Evolutionary conservation across 495 filamentous ascomycete genomes (phyloP).

Genomic region (Cercophora newfieldiana): DNA sequence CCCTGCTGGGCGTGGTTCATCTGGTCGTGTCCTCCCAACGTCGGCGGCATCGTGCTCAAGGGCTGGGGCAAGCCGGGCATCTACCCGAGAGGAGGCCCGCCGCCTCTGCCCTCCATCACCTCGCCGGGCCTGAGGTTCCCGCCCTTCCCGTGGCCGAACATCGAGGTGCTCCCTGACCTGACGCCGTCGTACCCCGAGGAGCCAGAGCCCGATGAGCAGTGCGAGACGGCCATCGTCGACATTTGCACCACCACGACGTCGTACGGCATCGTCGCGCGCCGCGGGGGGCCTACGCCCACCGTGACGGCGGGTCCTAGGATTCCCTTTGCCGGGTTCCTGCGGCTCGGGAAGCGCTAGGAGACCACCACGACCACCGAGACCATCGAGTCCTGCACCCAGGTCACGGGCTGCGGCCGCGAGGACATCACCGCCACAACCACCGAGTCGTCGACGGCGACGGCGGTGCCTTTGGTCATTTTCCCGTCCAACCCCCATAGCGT

Average conservation of each 20-base stretch:
- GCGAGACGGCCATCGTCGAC: background rate
- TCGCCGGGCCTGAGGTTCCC: background rate
- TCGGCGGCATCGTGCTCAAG: background rate
- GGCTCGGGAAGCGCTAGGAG: background rate
- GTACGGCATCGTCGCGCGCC: background rate
- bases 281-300: background rate
- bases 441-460: background rate
- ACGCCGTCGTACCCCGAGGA: background rate
- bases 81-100: slow-evolving; percentile 6
- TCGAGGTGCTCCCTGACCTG: background rate
- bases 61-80: slow-evolving; percentile 1
- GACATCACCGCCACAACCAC: slow-evolving; percentile 4
- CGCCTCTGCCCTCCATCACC: background rate
- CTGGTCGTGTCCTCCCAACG: background rate
- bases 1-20: slow-evolving; percentile 14
- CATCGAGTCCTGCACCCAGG: slow-evolving; percentile 1
- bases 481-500: background rate
- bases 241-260: slow-evolving; percentile 1
- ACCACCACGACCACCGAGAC: background rate
- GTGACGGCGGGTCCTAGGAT: background rate
- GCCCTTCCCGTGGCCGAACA: background rate
- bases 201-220: slow-evolving; percentile 1
- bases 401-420: background rate
- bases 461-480: background rate
- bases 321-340: background rate